A percentile compares a stretch with the other conserved stretches of the same genome.
phyloP scores from a whole-genome alignment of 331 rosid species.

The Spiraea crenata region DNA sequence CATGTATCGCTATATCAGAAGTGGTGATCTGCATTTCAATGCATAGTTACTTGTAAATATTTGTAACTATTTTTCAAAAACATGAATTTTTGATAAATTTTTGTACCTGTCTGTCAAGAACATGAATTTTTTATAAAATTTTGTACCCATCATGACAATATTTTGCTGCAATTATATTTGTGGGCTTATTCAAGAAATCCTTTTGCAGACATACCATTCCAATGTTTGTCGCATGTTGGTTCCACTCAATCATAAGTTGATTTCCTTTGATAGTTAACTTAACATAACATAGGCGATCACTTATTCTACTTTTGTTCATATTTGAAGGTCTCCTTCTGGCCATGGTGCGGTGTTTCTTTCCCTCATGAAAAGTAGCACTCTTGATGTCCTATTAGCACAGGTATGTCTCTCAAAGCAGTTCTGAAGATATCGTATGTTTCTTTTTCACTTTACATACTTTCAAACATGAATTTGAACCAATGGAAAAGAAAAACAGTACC shows the following conservation, averaged over 20 bases:
- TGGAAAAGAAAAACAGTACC: not conserved
- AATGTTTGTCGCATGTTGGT: not conserved
- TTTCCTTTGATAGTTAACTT: slow-evolving; percentile 7
- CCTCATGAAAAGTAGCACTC: slow-evolving; percentile 49
- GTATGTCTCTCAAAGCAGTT: slow-evolving; percentile 27
- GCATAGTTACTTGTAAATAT: too few relatives aligned
- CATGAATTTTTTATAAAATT: not conserved
- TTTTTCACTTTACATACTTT: not conserved
- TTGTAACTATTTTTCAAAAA: too few relatives aligned
- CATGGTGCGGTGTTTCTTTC: slow-evolving; percentile 40
- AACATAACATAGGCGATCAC: not conserved
- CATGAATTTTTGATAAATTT: not conserved
- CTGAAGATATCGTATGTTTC: not conserved
- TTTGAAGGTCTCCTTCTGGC: slow-evolving; percentile 49
- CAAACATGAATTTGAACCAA: not conserved
- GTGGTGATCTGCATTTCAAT: too few relatives aligned
- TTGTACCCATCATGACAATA: not conserved
- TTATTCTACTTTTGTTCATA: slow-evolving; percentile 17
- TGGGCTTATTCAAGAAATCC: not conserved
- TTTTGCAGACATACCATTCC: not conserved
- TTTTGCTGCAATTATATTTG: not conserved
- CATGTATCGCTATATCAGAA: too few relatives aligned
- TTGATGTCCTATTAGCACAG: slow-evolving; percentile 60
- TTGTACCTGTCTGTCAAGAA: not conserved
- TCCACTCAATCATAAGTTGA: not conserved